Percentiles rank a stretch among this genome's conserved stretches.
Evolutionary conservation across 176 grass and related monocot genomes (phyloP).

Genomic region (Zizania latifolia): DNA sequence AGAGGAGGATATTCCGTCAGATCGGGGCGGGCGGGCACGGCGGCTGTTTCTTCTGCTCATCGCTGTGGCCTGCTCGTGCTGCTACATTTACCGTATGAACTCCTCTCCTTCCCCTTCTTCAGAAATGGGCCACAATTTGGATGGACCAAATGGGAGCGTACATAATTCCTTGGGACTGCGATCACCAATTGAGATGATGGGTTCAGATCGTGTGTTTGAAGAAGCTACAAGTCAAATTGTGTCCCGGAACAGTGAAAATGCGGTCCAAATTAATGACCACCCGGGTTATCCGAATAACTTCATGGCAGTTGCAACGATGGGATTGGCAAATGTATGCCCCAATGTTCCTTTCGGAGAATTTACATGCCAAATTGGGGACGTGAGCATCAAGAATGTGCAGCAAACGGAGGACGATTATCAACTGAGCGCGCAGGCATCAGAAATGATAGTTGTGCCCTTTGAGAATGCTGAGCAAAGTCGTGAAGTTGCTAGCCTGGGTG

Average conservation of each 20-base stretch:
- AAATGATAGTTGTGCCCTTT: not conserved
- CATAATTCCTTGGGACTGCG: not conserved
- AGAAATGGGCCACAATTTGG: not conserved
- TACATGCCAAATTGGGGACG: slow-evolving; percentile 14
- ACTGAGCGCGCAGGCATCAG: not conserved
- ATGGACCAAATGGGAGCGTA: not conserved
- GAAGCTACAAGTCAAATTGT: not conserved
- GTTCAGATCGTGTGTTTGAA: slow-evolving; percentile 6
- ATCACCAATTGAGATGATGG: slow-evolving; percentile 20
- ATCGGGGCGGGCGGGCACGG: not conserved
- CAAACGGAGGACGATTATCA: not conserved
- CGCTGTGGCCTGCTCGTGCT: slow-evolving; percentile 7
- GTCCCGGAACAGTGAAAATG: not conserved
- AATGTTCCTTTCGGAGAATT: slow-evolving; percentile 19
- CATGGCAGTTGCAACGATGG: slow-evolving; percentile 14
- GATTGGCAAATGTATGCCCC: slow-evolving; percentile 7
- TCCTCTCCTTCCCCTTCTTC: not conserved
- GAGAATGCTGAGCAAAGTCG: not conserved
- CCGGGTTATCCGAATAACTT: slow-evolving; percentile 1
- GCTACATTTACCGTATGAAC: slow-evolving; percentile 13
- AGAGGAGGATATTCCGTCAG: not conserved
- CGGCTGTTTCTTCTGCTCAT: slow-evolving; percentile 16
- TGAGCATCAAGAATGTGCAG: not conserved
- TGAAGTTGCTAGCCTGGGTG: not conserved
- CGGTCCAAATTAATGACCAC: not conserved